A percentile compares a stretch with the other conserved stretches of the same genome.
Evolutionary conservation across 2,329 filamentous ascomycete species (phyloP).

Genomic region (Raffaelea arxii): DNA sequence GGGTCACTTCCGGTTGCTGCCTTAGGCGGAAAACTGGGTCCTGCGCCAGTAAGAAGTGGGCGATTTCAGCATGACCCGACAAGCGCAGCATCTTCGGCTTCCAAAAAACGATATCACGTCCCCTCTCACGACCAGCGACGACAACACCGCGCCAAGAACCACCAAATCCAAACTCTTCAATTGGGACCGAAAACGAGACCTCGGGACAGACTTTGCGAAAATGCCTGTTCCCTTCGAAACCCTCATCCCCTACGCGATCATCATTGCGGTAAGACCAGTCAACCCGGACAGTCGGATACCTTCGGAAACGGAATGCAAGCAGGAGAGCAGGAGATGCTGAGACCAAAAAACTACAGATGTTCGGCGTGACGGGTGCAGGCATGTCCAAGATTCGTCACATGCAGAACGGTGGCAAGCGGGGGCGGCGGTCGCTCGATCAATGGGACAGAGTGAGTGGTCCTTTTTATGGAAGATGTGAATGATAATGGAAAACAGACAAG

Average conservation of each 20-base stretch:
- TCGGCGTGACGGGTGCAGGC: slow-evolving; percentile 49
- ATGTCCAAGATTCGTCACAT: slow-evolving; percentile 45
- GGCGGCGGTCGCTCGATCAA: slow-evolving; percentile 49
- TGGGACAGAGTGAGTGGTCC: slow-evolving; percentile 47
- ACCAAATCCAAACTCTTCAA: no score
- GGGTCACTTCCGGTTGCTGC: background rate
- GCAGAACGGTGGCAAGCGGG: slow-evolving; percentile 52
- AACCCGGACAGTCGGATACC: background rate
- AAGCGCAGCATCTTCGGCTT: slow-evolving; percentile 2
- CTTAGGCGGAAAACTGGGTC: slow-evolving; percentile 4
- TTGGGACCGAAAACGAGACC: slow-evolving; percentile 2
- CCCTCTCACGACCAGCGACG: slow-evolving; percentile 3
- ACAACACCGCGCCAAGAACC: no score
- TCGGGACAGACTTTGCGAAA: slow-evolving; percentile 14
- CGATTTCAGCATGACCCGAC: slow-evolving; percentile 4
- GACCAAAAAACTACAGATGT: slow-evolving; percentile 41
- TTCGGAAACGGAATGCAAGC: no score
- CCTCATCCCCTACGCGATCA: slow-evolving; percentile 55
- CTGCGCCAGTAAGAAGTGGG: slow-evolving; percentile 7
- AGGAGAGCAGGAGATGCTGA: no score
- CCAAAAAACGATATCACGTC: background rate
- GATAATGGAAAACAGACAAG: background rate
- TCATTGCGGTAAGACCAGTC: slow-evolving; percentile 40
- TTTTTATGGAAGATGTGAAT: no score
- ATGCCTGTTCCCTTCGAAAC: slow-evolving; percentile 59